These are phyloP conservation scores for Dictyostelium purpureum DNA, from an alignment of 78 protist genomes.

Conservation along the genomic window DNA sequence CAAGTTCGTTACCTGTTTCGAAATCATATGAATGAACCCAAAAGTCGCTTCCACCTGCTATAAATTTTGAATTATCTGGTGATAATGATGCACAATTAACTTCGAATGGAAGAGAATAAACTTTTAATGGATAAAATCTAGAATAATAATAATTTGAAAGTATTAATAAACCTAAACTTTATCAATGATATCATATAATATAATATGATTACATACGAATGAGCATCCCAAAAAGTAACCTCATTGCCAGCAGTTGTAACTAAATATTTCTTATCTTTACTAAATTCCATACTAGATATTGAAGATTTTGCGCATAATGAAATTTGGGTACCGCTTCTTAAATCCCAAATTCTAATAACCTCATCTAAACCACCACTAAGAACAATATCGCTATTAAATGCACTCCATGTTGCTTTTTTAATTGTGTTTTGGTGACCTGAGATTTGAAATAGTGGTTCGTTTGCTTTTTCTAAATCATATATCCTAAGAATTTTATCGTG, in stretches of 20 bases:
- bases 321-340: slow-evolving; percentile 16
- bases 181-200: not conserved
- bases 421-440: slow-evolving; percentile 71
- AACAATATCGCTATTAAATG: slow-evolving; percentile 40
- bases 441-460: slow-evolving; percentile 39
- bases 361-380: slow-evolving; percentile 83
- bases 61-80: slow-evolving; percentile 75
- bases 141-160: not conserved
- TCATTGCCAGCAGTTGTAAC: slow-evolving; percentile 58
- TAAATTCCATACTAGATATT: slow-evolving; percentile 62
- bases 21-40: slow-evolving; percentile 87
- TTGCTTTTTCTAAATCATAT: slow-evolving; percentile 79
- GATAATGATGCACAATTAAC: slow-evolving; percentile 83
- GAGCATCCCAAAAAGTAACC: slow-evolving; percentile 73
- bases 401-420: slow-evolving; percentile 71
- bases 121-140: slow-evolving; percentile 41
- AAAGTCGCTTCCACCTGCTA: slow-evolving; percentile 90
- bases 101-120: slow-evolving; percentile 56
- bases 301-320: slow-evolving; percentile 41
- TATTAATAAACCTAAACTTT: not conserved
- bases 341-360: slow-evolving; percentile 75
- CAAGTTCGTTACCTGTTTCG: slow-evolving; percentile 76
- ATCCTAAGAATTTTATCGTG: slow-evolving; percentile 78
- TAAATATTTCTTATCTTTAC: slow-evolving; percentile 45
- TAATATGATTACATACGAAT: not conserved